Conservation (phyloP, 1,139 yeast genomes). For the Pichia sp. region DNA sequence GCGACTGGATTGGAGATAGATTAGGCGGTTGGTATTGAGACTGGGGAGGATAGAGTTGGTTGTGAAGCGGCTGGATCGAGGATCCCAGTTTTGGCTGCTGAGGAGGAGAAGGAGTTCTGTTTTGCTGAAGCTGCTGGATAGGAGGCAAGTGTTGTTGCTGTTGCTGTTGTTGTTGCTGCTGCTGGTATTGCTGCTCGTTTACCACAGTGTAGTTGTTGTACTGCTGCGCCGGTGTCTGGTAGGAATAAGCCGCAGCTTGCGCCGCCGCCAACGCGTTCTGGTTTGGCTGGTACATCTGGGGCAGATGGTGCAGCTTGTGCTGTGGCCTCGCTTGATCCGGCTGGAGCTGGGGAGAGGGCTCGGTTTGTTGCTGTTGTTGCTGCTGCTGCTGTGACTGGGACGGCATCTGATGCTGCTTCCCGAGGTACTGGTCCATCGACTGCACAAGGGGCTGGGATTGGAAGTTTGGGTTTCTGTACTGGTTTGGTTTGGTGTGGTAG, state of each 20-base stretch:
- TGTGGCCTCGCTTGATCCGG: not conserved
- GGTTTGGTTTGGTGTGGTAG: not conserved
- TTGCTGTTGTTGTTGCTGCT: constrained; percentile 8
- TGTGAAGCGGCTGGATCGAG: not conserved
- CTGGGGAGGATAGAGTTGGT: not conserved
- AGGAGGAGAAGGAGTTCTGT: constrained; percentile 3
- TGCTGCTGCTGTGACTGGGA: not conserved
- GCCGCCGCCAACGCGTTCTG: not conserved
- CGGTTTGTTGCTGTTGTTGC: not conserved
- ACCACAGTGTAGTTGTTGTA: not conserved
- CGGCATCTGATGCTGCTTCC: not conserved
- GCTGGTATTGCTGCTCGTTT: constrained; percentile 8
- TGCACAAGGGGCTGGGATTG: not conserved
- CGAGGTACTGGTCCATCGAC: constrained; percentile 1
- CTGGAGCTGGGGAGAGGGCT: not conserved
- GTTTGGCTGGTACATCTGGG: constrained; percentile 3
- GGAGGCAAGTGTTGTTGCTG: constrained; percentile 10
- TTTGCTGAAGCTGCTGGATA: constrained; percentile 6
- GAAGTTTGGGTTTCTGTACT: not conserved
- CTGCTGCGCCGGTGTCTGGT: not conserved
- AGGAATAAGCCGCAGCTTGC: not conserved
- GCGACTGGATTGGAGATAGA: not conserved
- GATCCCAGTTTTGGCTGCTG: constrained; percentile 1
- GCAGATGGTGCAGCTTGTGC: not conserved
- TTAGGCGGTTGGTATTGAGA: not conserved